Base-by-base conservation (phyloP, 2,329 filamentous ascomycete species). In the Ceratocystis harringtonii region DNA sequence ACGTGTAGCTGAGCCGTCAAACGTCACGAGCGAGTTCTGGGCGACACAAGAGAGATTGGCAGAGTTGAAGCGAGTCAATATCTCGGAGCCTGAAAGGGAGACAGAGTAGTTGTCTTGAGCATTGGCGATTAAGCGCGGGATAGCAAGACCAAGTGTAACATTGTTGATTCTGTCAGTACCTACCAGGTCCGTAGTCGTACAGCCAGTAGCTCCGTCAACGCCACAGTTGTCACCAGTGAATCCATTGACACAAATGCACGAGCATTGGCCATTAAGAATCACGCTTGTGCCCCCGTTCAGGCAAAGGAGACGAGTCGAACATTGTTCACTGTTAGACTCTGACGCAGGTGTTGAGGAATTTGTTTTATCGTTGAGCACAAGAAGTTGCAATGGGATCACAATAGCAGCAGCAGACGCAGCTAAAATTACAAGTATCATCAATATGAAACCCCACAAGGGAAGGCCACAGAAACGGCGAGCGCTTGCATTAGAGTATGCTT, bases 1-100 rank as follows among this genome's bases (percentile, higher is more conserved):
- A 36, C 78, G 74, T 3, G 74, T 72, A 1, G 77, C 74, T 65
- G 74, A 74, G 3, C 86, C 87, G 70, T 89, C 83, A 73, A 96
- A 95, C 0, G 89, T 90, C 17, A 97, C 87, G 3, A 99, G 80
- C 0, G 90, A 87, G 71, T 97, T 97, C 73, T 96, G 88, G 0
- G 86, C 84, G 7, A 84, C 84, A 74, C 94, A 99, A 65, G 88
- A 91, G 17, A 96, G 78, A 69, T 87, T 87, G 41, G 82, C 83
- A 5, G 80, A 76, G 71, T 88, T 92, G 74, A 97, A 89, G 61
- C 90, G 82, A 1, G 86, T 84, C 65, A 96, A 76, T 63, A 97
- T 82, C 6, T 80, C 80, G 0, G 83, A 83, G 3, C 83, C 80
- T 57, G 88, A 84, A 0, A 99, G 81, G 0, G 89, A 83, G 58